Percentiles rank a stretch among this genome's conserved stretches.
Evolutionary conservation across 495 filamentous ascomycete genomes (phyloP).

Genomic region (Daldinia concentrica): DNA sequence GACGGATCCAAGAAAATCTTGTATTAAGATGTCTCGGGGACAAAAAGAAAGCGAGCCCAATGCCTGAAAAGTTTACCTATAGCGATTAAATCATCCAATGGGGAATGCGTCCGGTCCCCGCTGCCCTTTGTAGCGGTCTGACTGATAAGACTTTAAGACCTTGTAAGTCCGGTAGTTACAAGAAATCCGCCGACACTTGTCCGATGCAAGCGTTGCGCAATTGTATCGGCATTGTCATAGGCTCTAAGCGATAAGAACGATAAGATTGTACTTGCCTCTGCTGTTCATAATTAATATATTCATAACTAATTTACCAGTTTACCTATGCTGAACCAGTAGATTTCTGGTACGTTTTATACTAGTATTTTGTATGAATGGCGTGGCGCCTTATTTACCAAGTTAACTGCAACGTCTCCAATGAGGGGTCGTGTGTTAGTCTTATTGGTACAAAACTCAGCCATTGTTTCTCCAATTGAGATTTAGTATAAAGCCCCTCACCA

Average conservation of each 20-base stretch:
- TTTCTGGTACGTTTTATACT: background rate
- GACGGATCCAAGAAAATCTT: background rate
- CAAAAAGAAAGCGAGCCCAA: background rate
- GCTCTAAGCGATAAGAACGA: background rate
- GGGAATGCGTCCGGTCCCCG: slow-evolving; percentile 1
- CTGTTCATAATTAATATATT: background rate
- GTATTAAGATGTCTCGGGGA: slow-evolving; percentile 1
- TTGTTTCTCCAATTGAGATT: no score
- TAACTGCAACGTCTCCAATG: background rate
- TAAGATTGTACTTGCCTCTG: background rate
- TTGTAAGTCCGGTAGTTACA: slow-evolving; percentile 4
- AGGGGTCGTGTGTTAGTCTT: background rate
- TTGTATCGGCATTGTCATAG: background rate
- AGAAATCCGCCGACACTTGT: slow-evolving; percentile 3
- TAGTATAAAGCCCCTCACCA: background rate
- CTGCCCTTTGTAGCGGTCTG: slow-evolving; percentile 3
- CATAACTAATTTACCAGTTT: background rate
- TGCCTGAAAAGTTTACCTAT: background rate
- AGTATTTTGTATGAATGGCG: no score
- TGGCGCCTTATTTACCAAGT: background rate
- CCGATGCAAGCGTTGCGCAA: background rate
- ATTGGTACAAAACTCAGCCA: no score
- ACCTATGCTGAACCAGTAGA: background rate
- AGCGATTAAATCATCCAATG: background rate
- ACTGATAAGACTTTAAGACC: slow-evolving; percentile 4